Base-by-base conservation (phyloP, 1,139 yeast species). In the Taphrina deformans region DNA sequence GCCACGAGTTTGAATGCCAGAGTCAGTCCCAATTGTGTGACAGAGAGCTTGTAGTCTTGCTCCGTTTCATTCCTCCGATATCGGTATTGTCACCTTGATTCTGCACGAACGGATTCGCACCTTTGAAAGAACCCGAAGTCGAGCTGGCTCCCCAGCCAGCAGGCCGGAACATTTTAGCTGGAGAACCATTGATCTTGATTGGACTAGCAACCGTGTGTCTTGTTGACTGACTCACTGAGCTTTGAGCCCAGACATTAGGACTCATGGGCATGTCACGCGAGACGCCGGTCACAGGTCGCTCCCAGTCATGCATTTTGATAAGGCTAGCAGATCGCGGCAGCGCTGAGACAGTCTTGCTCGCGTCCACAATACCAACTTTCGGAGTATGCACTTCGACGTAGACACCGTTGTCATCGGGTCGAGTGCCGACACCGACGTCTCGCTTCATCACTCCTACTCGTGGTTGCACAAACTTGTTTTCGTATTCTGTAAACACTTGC, bases 401-500 rank as follows among this genome's bases (percentile, higher is more conserved):
- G 16, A 61, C 65, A 10, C 59, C 59, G 14, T 45, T 52, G 31
- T 41, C 59, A 23, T 61, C 65, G 23, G 65, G 74, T 7, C 76
- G 77, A 7, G 72, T 66, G 56, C 83, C 73, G 10, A 87, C 79
- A 56, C 83, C 79, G 2, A 83, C 91, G 71, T 88, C 91, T 69
- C 86, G 83, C 64, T 80, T 80, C 63, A 80, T 75, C 7, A 80
- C 79, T 5, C 84, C 79, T 0, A 83, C 75, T 64, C 82, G 81
- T 2, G 92, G 91, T 59, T 81, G 80, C n/a, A 87, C 88, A 69
- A 80, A 83, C 72, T 87, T 87, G 50, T 79, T 76, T 69, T 86
- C 83, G 71, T 85, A 85, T 71, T 88, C 95, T 40, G 80, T 81
- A 67, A 85, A 79, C 71, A 84, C 83, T 70, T 87, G 90, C 68